Conservation (phyloP, 306 rosid species). For the Trichosanthes truncata region DNA sequence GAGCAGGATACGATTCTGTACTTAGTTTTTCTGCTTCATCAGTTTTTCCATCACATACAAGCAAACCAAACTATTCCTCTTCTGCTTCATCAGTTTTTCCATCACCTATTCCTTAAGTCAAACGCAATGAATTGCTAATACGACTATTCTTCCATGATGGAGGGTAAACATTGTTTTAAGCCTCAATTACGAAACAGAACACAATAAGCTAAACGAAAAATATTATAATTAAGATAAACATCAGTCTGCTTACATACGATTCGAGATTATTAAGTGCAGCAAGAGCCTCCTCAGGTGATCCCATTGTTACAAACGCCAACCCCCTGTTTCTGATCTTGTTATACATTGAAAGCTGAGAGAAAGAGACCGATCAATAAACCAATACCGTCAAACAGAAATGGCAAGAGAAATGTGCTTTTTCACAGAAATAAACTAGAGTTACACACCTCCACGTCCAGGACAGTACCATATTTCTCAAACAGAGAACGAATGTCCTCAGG, state of each 20-base stretch:
- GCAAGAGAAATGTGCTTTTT: background rate
- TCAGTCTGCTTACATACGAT: slow-evolving; percentile 54
- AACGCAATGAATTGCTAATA: background rate
- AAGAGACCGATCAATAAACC: background rate
- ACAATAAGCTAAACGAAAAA: background rate
- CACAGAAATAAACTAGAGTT: background rate
- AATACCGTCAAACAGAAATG: background rate
- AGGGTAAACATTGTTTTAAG: background rate
- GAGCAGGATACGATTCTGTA: background rate
- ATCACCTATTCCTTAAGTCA: background rate
- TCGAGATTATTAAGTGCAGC: slow-evolving; percentile 55
- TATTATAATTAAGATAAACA: background rate
- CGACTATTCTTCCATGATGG: background rate
- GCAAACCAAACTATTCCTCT: background rate
- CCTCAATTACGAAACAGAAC: background rate
- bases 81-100: background rate
- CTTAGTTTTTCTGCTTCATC: background rate
- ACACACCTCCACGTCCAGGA: slow-evolving; percentile 67
- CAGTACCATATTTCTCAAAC: slow-evolving; percentile 66
- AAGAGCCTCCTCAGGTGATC: slow-evolving; percentile 76
- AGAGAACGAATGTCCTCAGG: slow-evolving; percentile 73
- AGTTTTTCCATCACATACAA: background rate
- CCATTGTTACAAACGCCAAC: slow-evolving; percentile 93
- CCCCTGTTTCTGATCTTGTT: slow-evolving; percentile 72
- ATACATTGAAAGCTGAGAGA: slow-evolving; percentile 62